These are phyloP conservation scores for Salix viminalis DNA, from an alignment of 345 rosid species.

Conservation along the genomic window DNA sequence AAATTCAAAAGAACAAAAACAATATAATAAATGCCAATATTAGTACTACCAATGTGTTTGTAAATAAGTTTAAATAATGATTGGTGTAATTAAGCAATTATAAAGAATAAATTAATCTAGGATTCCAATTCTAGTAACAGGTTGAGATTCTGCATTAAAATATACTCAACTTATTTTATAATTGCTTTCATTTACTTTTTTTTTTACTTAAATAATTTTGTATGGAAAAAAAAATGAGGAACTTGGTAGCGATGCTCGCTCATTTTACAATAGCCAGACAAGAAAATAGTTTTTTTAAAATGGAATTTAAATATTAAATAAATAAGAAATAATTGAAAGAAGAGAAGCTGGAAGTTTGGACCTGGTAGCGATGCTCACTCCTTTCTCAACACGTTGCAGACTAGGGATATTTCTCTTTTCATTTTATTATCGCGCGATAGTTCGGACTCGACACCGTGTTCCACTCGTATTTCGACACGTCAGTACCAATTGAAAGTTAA, in stretches of 20 bases:
- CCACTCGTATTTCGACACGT: not conserved
- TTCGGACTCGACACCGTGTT: slow-evolving; percentile 13
- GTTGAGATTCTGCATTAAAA: not conserved
- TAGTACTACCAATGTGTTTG: not conserved
- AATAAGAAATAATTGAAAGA: not conserved
- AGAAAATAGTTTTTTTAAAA: not conserved
- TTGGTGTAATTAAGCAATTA: not conserved
- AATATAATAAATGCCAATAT: no score
- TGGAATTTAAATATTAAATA: not conserved
- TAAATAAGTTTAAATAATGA: not conserved
- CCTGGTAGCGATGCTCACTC: not conserved
- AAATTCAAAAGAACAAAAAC: no score
- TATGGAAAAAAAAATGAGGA: not conserved
- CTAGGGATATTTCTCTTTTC: slow-evolving; percentile 8
- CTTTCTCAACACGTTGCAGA: slow-evolving; percentile 14
- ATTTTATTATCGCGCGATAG: slow-evolving; percentile 47
- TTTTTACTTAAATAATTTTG: not conserved
- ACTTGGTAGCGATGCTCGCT: not conserved
- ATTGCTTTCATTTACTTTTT: not conserved
- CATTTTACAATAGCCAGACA: slow-evolving; percentile 31
- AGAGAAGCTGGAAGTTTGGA: slow-evolving; percentile 21
- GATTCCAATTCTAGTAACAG: not conserved
- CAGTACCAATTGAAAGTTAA: not conserved
- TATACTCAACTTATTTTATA: not conserved
- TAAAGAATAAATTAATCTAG: not conserved